A percentile compares a stretch with the other conserved stretches of the same genome.
phyloP scores from a whole-genome alignment of 768 basidiomycete genomes.

The Erythrobasidium yunnanense region DNA sequence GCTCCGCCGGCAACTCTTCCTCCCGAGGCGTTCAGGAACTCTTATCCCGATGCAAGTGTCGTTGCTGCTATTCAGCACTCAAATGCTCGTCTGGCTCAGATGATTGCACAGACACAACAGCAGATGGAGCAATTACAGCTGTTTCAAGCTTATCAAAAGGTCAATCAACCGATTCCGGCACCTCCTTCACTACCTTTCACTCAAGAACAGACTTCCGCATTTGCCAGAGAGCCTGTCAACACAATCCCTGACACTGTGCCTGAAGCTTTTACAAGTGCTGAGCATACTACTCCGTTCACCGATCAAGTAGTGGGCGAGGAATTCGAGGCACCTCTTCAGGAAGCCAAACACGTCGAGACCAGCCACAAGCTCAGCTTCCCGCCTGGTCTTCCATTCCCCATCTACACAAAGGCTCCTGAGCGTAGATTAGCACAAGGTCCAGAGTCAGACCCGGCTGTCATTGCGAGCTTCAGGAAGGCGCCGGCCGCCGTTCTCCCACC shows the following conservation, averaged over 20 bases:
- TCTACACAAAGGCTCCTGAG: not conserved
- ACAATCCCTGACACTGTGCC: too few species aligned
- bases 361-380: too few species aligned
- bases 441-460: not conserved
- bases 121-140: not conserved
- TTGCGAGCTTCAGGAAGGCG: not conserved
- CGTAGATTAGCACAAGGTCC: not conserved
- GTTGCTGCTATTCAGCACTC: not conserved
- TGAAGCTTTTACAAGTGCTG: too few species aligned
- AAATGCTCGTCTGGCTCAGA: not conserved
- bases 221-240: too few species aligned
- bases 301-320: too few species aligned
- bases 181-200: too few species aligned
- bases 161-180: not conserved
- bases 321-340: not conserved
- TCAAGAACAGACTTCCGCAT: too few species aligned
- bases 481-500: not conserved
- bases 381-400: not conserved
- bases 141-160: not conserved
- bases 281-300: too few species aligned
- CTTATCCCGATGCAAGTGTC: not conserved
- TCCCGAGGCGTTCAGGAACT: not conserved
- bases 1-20: too few species aligned
- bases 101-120: not conserved
- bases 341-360: too few species aligned